phyloP scores from a whole-genome alignment of 768 basidiomycete genomes.

The Tulasnella sp. region DNA sequence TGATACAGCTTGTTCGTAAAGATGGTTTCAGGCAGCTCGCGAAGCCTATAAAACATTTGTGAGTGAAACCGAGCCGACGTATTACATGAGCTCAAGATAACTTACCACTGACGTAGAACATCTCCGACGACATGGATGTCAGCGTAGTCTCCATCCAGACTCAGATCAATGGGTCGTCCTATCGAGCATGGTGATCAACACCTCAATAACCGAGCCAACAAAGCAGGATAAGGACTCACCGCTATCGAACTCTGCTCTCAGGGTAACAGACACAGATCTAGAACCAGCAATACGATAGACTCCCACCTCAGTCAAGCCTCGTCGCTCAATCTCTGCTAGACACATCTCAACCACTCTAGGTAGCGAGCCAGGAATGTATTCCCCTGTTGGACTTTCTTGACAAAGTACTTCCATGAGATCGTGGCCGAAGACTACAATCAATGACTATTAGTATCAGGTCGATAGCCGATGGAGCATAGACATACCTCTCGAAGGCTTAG shows the following conservation, averaged over 20 bases:
- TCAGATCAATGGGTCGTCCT: conserved; percentile 16
- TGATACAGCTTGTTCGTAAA: conserved; percentile 59
- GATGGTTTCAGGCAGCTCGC: conserved; percentile 64
- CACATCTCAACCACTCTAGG: conserved; percentile 55
- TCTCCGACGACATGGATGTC: conserved; percentile 80
- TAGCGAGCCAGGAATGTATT: conserved; percentile 43
- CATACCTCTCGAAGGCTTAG: conserved; percentile 10
- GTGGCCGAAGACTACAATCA: conserved; percentile 52
- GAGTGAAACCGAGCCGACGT: not conserved
- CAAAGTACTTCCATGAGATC: conserved; percentile 55
- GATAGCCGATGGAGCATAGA: not conserved
- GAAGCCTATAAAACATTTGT: conserved; percentile 27
- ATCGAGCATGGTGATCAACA: conserved; percentile 34
- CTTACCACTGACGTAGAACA: conserved; percentile 68
- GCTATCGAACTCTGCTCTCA: conserved; percentile 64
- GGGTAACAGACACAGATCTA: conserved; percentile 47
- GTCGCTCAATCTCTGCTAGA: conserved; percentile 54
- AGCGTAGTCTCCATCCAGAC: conserved; percentile 28
- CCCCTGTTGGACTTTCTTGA: conserved; percentile 43
- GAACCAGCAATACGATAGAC: conserved; percentile 82
- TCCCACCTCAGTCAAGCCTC: conserved; percentile 68
- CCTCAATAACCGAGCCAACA: not conserved
- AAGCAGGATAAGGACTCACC: conserved; percentile 29
- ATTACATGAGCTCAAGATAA: not conserved
- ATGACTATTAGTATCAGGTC: not conserved